Percentiles rank a stretch among this genome's conserved stretches.
phyloP scores from a whole-genome alignment of 208 protist species.

The Porcisia deanei region DNA sequence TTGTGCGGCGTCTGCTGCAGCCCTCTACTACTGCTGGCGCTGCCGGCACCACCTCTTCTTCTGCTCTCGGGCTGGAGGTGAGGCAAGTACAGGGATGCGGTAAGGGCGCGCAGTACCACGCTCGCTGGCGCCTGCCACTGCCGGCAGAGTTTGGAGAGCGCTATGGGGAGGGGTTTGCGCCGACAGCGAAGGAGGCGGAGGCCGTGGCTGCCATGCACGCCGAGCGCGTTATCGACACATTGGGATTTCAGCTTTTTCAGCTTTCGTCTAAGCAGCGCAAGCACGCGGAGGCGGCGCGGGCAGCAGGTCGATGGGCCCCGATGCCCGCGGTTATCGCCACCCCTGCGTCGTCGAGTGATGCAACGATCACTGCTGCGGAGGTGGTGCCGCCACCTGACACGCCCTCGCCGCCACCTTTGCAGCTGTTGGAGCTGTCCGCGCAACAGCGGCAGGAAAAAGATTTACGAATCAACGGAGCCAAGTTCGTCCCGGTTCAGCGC shows the following conservation, averaged over 20 bases:
- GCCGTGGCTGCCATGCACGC: slow-evolving; percentile 84
- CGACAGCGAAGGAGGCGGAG: slow-evolving; percentile 73
- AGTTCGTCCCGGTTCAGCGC: slow-evolving; percentile 49
- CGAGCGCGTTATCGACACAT: slow-evolving; percentile 80
- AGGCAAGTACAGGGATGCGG: slow-evolving; percentile 54
- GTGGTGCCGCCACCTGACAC: slow-evolving; percentile 30
- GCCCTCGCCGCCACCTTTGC: slow-evolving; percentile 48
- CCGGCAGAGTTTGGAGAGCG: slow-evolving; percentile 67
- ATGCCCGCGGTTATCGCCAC: slow-evolving; percentile 21
- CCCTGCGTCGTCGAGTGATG: slow-evolving; percentile 17
- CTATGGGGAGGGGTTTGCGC: slow-evolving; percentile 77
- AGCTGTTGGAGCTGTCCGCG: slow-evolving; percentile 11
- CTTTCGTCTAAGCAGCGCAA: slow-evolving; percentile 78
- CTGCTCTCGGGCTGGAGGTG: slow-evolving; percentile 32
- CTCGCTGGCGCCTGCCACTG: slow-evolving; percentile 64
- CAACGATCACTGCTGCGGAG: slow-evolving; percentile 11
- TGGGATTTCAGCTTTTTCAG: slow-evolving; percentile 80
- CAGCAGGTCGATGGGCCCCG: slow-evolving; percentile 61
- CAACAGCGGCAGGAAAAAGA: slow-evolving; percentile 33
- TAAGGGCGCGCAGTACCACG: slow-evolving; percentile 48
- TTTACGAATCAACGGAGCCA: slow-evolving; percentile 51
- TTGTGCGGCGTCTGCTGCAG: slow-evolving; percentile 34
- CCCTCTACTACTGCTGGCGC: neutral
- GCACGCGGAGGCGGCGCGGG: slow-evolving; percentile 72
- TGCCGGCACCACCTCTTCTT: neutral